Percentiles rank a stretch among this genome's conserved stretches.
These are phyloP conservation scores for Tetrastigma voinierianum DNA, from an alignment of 164 flowering plant species.

Conservation along the genomic window DNA sequence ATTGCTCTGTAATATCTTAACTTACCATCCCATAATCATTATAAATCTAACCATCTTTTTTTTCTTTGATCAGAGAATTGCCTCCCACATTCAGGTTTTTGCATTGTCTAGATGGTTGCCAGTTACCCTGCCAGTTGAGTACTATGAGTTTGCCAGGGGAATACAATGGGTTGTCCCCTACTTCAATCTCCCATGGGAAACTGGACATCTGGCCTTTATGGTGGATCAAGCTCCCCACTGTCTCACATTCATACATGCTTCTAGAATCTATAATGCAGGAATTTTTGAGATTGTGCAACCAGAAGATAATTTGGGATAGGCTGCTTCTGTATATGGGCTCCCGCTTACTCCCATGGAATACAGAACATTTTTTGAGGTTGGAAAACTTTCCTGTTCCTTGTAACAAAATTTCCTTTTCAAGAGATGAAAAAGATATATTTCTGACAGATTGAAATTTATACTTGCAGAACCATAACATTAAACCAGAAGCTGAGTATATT, in stretches of 20 bases:
- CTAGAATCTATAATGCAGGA: constrained; percentile 18
- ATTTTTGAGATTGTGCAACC: constrained; percentile 14
- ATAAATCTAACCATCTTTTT: neutral
- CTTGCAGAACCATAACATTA: constrained; percentile 58
- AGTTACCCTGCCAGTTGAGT: constrained; percentile 72
- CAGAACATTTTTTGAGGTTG: constrained; percentile 71
- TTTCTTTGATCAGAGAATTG: constrained; percentile 65
- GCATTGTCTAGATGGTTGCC: constrained; percentile 90
- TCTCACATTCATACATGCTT: constrained; percentile 26
- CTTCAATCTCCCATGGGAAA: constrained; percentile 89
- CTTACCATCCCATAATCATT: neutral
- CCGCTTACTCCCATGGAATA: constrained; percentile 85
- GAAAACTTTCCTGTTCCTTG: constrained; percentile 2
- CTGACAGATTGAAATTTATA: constrained; percentile 9
- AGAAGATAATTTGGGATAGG: constrained; percentile 21
- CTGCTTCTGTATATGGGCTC: constrained; percentile 51
- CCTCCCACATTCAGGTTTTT: constrained; percentile 83
- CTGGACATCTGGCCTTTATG: constrained; percentile 37
- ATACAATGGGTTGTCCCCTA: constrained; percentile 89
- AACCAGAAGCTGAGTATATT: constrained; percentile 77
- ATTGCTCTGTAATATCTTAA: too few species aligned
- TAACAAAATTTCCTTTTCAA: neutral
- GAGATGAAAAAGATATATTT: neutral
- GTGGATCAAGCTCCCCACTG: constrained; percentile 35
- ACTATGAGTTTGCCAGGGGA: constrained; percentile 69